phyloP scores from a whole-genome alignment of 768 basidiomycete genomes.

The Termitomyces sp. region DNA sequence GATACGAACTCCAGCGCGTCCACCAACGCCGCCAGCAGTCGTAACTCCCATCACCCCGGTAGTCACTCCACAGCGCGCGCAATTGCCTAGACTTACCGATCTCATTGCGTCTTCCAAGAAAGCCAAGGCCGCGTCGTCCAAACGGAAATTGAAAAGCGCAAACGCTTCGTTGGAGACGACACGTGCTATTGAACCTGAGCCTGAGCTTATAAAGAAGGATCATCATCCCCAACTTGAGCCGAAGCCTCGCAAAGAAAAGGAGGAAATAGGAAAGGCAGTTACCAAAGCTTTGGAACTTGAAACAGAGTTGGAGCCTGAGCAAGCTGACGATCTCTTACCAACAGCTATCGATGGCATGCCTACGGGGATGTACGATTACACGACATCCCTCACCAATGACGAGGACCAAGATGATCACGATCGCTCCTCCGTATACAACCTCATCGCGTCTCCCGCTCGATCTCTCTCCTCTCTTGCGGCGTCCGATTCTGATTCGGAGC shows the following conservation, averaged over 20 bases:
- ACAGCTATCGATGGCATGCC: neutral
- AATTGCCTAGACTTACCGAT: constrained; percentile 40
- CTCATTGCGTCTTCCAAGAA: constrained; percentile 44
- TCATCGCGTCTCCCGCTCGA: constrained; percentile 30
- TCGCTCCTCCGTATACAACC: constrained; percentile 14
- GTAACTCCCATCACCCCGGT: constrained; percentile 23
- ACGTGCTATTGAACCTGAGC: neutral
- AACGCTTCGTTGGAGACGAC: neutral
- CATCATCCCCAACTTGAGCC: neutral
- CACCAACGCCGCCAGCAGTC: constrained; percentile 21
- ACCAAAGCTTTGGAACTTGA: neutral
- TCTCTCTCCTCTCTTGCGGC: constrained; percentile 34
- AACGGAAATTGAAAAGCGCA: constrained; percentile 8
- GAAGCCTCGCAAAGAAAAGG: neutral
- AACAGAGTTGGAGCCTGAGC: neutral
- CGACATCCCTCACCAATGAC: constrained; percentile 14
- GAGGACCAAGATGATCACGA: constrained; percentile 5
- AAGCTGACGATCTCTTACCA: neutral
- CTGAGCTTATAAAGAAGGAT: neutral
- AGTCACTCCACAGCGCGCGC: constrained; percentile 24
- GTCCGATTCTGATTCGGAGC: constrained; percentile 26
- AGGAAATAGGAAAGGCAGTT: neutral
- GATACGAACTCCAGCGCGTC: constrained; percentile 16
- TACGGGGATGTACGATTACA: constrained; percentile 8
- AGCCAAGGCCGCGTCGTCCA: constrained; percentile 26